Evolutionary conservation across 768 basidiomycete genomes (phyloP).

Genomic region (Kwoniella bestiolae): DNA sequence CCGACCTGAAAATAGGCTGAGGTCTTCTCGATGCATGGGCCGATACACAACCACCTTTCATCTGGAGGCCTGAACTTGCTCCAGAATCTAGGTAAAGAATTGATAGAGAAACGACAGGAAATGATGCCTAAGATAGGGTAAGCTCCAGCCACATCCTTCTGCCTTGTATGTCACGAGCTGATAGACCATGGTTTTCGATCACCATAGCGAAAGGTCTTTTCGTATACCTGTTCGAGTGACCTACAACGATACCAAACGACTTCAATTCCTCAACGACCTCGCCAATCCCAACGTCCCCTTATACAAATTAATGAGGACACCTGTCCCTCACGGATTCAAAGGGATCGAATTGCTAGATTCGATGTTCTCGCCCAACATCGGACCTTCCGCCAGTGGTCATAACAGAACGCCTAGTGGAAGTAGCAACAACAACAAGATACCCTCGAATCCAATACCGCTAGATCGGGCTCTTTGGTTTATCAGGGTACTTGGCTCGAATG

Average conservation of each 20-base stretch:
- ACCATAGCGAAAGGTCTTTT: conserved; percentile 41
- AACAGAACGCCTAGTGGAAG: conserved; percentile 21
- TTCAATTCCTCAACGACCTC: conserved; percentile 49
- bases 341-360: conserved; percentile 50
- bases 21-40: conserved; percentile 54
- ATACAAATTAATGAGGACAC: conserved; percentile 41
- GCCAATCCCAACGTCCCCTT: conserved; percentile 49
- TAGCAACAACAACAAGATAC: background rate
- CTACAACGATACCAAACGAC: conserved; percentile 49
- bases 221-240: conserved; percentile 51
- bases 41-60: conserved; percentile 42
- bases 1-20: conserved; percentile 47
- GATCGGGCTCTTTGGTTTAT: conserved; percentile 55
- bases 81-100: conserved; percentile 38
- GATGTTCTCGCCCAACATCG: conserved; percentile 45
- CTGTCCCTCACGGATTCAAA: conserved; percentile 52
- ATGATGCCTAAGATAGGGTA: conserved; percentile 46
- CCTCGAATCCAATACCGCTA: conserved; percentile 40
- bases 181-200: background rate
- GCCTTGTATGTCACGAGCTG: background rate
- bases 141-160: conserved; percentile 5
- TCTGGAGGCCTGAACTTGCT: conserved; percentile 44
- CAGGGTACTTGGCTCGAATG: conserved; percentile 47
- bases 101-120: conserved; percentile 47
- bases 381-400: conserved; percentile 12